Conservation (phyloP, 164 flowering plant genomes). For the Vitis amurensis region DNA sequence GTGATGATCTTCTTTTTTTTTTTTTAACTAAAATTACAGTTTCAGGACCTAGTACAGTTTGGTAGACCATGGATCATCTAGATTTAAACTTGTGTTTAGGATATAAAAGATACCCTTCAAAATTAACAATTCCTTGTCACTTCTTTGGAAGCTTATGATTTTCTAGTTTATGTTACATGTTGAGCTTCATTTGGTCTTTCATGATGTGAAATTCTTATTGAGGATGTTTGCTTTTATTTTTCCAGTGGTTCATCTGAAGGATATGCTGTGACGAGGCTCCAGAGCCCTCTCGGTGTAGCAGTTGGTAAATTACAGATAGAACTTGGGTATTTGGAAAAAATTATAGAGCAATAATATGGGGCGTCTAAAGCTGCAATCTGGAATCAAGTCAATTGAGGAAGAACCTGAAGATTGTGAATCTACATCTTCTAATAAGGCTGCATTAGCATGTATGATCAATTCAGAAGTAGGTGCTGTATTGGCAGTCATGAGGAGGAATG, state of each 20-base stretch:
- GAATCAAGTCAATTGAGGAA: conserved; percentile 44
- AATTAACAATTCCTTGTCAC: too few relatives aligned
- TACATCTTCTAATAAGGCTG: conserved; percentile 30
- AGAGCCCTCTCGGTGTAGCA: conserved; percentile 1
- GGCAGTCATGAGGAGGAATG: conserved; percentile 77
- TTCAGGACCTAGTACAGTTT: too few relatives aligned
- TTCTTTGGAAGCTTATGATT: too few relatives aligned
- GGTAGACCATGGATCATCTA: too few relatives aligned
- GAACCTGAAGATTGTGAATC: conserved; percentile 42
- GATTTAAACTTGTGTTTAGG: too few relatives aligned
- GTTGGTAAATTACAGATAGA: conserved; percentile 3
- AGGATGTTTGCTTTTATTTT: not conserved
- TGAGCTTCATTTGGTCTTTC: too few relatives aligned
- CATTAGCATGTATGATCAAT: conserved; percentile 59
- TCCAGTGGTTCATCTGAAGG: conserved; percentile 6
- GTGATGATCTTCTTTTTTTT: too few relatives aligned
- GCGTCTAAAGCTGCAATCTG: conserved; percentile 46
- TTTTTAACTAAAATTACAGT: too few relatives aligned
- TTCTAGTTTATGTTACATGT: too few relatives aligned
- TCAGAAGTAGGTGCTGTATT: conserved; percentile 71
- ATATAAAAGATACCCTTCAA: too few relatives aligned
- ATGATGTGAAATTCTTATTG: not conserved
- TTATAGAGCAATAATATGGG: conserved; percentile 8
- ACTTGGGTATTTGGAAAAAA: not conserved
- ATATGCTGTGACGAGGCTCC: conserved; percentile 3